Evolutionary conservation across 1,139 yeast genomes (phyloP).

Genomic region (Yamadazyma triangularis): DNA sequence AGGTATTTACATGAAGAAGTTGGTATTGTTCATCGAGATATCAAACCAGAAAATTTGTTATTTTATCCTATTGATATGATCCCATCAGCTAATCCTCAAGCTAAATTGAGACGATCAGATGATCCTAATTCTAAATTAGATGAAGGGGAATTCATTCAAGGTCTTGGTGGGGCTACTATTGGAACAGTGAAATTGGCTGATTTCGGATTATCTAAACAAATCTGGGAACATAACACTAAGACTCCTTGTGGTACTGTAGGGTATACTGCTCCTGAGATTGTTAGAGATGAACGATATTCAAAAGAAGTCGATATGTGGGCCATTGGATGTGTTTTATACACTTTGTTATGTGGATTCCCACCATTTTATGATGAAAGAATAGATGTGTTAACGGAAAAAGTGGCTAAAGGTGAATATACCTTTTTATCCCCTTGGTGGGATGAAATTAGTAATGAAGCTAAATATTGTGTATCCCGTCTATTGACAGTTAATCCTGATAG

Average conservation of each 20-base stretch:
- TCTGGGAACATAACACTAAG: conserved; percentile 55
- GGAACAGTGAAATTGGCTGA: conserved; percentile 53
- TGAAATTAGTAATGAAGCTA: conserved; percentile 51
- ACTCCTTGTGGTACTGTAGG: conserved; percentile 67
- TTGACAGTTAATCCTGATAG: conserved; percentile 77
- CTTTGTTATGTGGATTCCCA: conserved; percentile 59
- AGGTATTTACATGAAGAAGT: conserved; percentile 52
- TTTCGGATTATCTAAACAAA: conserved; percentile 54
- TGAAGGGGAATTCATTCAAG: conserved; percentile 47
- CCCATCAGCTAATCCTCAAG: conserved; percentile 33
- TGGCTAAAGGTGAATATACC: conserved; percentile 54
- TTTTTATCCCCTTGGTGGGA: conserved; percentile 64
- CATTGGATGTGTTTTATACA: conserved; percentile 56
- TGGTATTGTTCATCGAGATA: conserved; percentile 55
- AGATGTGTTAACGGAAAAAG: conserved; percentile 53
- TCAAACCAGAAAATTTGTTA: conserved; percentile 52
- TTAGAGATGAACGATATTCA: conserved; percentile 53
- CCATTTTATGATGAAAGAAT: conserved; percentile 59
- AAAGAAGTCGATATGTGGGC: conserved; percentile 66
- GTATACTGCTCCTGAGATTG: conserved; percentile 61
- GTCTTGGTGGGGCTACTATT: conserved; percentile 50
- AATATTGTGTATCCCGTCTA: conserved; percentile 65
- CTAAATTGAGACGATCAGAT: conserved; percentile 41
- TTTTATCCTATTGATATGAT: conserved; percentile 59
- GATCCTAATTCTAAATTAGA: conserved; percentile 46